Percentiles rank a stretch among this genome's conserved stretches.
These are phyloP conservation scores for Globisporangium paroecandrum DNA, from an alignment of 352 stramenopile species.

Conservation along the genomic window DNA sequence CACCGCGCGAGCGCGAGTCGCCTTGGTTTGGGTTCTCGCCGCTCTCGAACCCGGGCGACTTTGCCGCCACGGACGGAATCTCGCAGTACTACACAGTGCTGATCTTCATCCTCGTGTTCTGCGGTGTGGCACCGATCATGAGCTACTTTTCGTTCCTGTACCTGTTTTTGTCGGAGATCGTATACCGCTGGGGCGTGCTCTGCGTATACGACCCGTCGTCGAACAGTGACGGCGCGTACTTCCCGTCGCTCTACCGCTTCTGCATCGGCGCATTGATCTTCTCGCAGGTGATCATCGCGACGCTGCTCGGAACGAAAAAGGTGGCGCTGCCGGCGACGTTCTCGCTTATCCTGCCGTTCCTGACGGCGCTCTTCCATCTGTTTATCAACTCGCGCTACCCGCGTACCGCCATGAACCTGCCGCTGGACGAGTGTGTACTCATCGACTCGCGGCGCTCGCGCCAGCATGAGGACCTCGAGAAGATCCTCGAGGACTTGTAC, in stretches of 20 bases:
- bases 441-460: conserved; percentile 55
- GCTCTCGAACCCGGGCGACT: conserved; percentile 54
- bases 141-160: conserved; percentile 76
- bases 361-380: conserved; percentile 65
- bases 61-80: conserved; percentile 51
- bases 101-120: conserved; percentile 77
- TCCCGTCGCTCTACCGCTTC: conserved; percentile 80
- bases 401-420: conserved; percentile 61
- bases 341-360: conserved; percentile 61
- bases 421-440: conserved; percentile 72
- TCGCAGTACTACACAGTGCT: conserved; percentile 73
- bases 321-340: conserved; percentile 54
- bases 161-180: conserved; percentile 66
- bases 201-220: conserved; percentile 73
- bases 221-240: conserved; percentile 64
- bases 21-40: conserved; percentile 70
- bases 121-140: conserved; percentile 69
- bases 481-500: conserved; percentile 62
- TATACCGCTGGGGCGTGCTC: conserved; percentile 70
- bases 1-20: conserved; percentile 59
- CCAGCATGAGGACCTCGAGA: conserved; percentile 54
- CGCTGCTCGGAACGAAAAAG: conserved; percentile 71
- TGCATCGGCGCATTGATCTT: conserved; percentile 76
- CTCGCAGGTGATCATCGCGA: conserved; percentile 75
- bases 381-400: conserved; percentile 71